Percentiles rank a stretch among this genome's conserved stretches.
These are phyloP conservation scores for Epichloe glyceriae DNA, from an alignment of 2,329 filamentous ascomycete genomes.

Conservation along the genomic window DNA sequence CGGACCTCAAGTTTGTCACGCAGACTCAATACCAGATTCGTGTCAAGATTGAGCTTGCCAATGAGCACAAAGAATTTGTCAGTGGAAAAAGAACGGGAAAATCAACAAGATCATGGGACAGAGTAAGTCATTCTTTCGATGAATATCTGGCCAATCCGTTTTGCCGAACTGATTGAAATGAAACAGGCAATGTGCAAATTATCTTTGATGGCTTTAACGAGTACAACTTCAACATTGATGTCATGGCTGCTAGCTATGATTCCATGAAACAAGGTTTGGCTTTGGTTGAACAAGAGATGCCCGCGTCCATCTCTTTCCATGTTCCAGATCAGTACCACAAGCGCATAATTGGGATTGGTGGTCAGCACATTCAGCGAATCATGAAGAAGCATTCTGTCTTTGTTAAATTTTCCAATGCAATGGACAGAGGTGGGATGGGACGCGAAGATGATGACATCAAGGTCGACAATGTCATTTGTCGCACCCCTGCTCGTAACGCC, in stretches of 20 bases:
- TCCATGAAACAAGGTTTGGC: slow-evolving; percentile 86
- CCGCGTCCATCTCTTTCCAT: slow-evolving; percentile 96
- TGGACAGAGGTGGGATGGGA: slow-evolving; percentile 81
- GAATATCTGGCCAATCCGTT: neutral
- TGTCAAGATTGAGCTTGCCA: slow-evolving; percentile 96
- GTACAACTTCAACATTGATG: slow-evolving; percentile 99
- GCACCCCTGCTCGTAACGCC: slow-evolving; percentile 90
- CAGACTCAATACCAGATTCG: slow-evolving; percentile 84
- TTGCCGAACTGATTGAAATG: neutral
- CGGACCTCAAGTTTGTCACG: slow-evolving; percentile 78
- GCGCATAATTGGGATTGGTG: slow-evolving; percentile 95
- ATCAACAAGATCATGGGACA: slow-evolving; percentile 99
- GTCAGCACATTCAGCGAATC: slow-evolving; percentile 96
- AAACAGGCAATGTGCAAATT: slow-evolving; percentile 78
- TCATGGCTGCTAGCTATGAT: slow-evolving; percentile 83
- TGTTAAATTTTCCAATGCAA: slow-evolving; percentile 98
- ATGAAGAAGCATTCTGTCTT: slow-evolving; percentile 99
- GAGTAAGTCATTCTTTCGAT: slow-evolving; percentile 32
- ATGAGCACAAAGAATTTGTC: slow-evolving; percentile 99
- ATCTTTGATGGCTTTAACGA: slow-evolving; percentile 99
- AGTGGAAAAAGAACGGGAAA: slow-evolving; percentile 98
- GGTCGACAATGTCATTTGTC: slow-evolving; percentile 97
- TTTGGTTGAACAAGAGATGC: slow-evolving; percentile 97
- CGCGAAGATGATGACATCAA: slow-evolving; percentile 97
- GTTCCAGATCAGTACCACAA: slow-evolving; percentile 99